Conservation (phyloP, 768 basidiomycete species). For the Suillus subluteus region DNA sequence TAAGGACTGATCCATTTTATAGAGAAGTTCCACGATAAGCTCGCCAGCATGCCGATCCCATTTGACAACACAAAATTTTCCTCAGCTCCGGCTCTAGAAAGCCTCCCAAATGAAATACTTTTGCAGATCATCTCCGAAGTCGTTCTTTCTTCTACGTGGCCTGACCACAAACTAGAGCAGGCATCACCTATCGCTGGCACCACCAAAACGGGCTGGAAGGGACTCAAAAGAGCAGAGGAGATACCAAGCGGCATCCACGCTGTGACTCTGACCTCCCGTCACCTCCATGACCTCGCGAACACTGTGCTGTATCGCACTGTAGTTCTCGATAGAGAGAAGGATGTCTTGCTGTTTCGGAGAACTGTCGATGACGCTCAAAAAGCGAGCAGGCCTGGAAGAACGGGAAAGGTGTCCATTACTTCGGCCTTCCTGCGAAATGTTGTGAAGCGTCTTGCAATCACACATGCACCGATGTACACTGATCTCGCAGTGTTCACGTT, state of each 20-base stretch:
- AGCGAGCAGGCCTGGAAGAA: background rate
- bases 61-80: background rate
- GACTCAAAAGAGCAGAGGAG: background rate
- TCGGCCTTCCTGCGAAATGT: conserved; percentile 31
- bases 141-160: conserved; percentile 1
- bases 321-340: conserved; percentile 35
- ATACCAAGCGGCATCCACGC: conserved; percentile 28
- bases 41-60: background rate
- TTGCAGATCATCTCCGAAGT: conserved; percentile 12
- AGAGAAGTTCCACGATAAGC: background rate
- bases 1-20: no score
- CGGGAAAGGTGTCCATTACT: conserved; percentile 1
- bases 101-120: conserved; percentile 11
- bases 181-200: background rate
- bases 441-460: conserved; percentile 43
- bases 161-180: no score
- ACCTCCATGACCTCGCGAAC: conserved; percentile 37
- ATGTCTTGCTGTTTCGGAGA: conserved; percentile 39
- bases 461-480: conserved; percentile 22
- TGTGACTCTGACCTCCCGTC: conserved; percentile 23
- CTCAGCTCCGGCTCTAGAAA: conserved; percentile 1
- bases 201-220: background rate
- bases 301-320: conserved; percentile 43
- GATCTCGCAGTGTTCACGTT: conserved; percentile 16
- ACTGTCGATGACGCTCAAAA: conserved; percentile 33